Evolutionary conservation across 306 rosid species (phyloP).

Genomic region (Notholithocarpus densiflorus): DNA sequence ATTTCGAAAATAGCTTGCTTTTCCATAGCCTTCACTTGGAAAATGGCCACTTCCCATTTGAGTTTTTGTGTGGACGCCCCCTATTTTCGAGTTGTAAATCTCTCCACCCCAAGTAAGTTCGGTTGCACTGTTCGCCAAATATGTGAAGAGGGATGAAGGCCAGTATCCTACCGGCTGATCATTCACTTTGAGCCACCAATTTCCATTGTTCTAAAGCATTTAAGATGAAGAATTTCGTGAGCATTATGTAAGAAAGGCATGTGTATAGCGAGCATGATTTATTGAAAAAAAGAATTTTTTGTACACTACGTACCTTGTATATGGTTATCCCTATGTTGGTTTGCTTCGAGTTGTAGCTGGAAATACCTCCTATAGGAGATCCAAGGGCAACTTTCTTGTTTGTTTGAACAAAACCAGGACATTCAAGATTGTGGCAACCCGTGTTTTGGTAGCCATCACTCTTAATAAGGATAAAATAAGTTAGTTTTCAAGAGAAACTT

Average conservation of each 20-base stretch:
- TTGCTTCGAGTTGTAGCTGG: too few relatives aligned
- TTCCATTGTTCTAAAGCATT: conserved; percentile 1
- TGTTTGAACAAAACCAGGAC: neutral
- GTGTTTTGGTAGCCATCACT: neutral
- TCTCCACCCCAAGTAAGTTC: conserved; percentile 15
- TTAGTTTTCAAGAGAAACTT: too few relatives aligned
- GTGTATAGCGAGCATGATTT: neutral
- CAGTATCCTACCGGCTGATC: conserved; percentile 23
- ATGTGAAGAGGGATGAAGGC: conserved; percentile 18
- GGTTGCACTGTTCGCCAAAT: neutral
- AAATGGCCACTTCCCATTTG: conserved; percentile 39
- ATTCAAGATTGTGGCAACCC: neutral
- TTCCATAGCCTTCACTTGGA: conserved; percentile 5
- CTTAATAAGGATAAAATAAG: neutral
- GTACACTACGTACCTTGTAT: too few relatives aligned
- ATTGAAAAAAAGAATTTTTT: neutral
- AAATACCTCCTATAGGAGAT: too few relatives aligned
- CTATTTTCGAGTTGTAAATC: neutral
- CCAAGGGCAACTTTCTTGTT: neutral
- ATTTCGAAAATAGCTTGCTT: conserved; percentile 18
- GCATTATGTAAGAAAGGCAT: neutral
- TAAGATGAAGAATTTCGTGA: neutral
- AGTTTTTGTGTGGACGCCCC: conserved; percentile 16
- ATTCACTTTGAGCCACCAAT: conserved; percentile 25
- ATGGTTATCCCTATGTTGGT: too few relatives aligned